Base-by-base conservation (phyloP, 768 basidiomycete genomes). In the Tylopilus subfusipes region DNA sequence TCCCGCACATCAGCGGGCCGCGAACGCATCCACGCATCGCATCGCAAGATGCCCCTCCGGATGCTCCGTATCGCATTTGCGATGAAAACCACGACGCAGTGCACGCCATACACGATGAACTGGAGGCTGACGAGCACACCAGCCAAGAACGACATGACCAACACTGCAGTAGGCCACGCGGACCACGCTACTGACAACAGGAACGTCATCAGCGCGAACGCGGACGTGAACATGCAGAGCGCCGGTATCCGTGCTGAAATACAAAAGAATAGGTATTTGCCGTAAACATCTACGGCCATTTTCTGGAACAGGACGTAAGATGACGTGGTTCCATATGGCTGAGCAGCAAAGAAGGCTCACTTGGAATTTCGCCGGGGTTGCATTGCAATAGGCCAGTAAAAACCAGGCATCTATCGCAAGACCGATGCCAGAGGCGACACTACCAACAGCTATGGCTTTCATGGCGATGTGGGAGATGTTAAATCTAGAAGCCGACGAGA, bases 321-420 rank as follows among this genome's bases (percentile, higher is more conserved):
- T 5, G 5, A 16, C 2, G 7, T 9, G 18, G 19, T 33, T 22
- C 12, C 2, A 19, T n/a, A n/a, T 1, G 3, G 3, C 2, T 1
- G 19, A 9, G 4, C n/a, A 24, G n/a, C 36, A 14, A 3, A 68
- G 16, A 36, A 22, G 6, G n/a, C 79, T 34, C 53, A 84, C 86
- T 52, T 78, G 75, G 59, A 86, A 85, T 13, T 78, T 83, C 0
- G 68, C 59, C 0, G 78, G 58, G 50, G 79, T 76, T 4, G 73
- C 76, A 68, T 82, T 82, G 56, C 73, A 77, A 65, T 89, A 90
- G 3, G 75, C 72, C 5, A 90, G 68, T 22, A 88, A 66, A 67
- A 88, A 83, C 84, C 85, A 89, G 0, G 81, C 78, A 46, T 82
- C 81, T 51, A 78, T 77, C 6, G 80, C 71, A 47, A 88, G 78